These are phyloP conservation scores for Draba incana DNA, from an alignment of 345 rosid species.

Conservation along the genomic window DNA sequence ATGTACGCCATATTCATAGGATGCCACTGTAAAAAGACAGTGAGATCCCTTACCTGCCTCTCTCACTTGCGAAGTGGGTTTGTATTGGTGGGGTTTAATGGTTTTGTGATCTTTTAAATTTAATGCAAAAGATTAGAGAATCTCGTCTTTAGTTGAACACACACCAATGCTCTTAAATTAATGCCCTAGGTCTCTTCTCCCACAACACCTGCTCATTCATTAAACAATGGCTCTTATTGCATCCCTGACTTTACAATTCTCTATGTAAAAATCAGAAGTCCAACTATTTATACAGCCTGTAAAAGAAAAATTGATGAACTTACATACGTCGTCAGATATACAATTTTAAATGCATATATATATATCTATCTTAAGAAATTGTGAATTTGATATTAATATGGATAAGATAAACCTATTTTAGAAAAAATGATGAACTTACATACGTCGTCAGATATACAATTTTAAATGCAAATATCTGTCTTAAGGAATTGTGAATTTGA, in stretches of 20 bases:
- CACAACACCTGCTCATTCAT: conserved; percentile 16
- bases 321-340: too few relatives aligned
- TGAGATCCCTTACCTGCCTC: conserved; percentile 18
- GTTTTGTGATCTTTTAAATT: conserved; percentile 27
- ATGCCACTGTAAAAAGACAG: conserved; percentile 30
- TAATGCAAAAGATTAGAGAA: conserved; percentile 28
- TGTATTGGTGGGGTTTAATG: conserved; percentile 26
- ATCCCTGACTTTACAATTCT: conserved; percentile 7
- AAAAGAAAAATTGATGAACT: not conserved
- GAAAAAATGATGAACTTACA: too few relatives aligned
- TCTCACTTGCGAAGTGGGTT: conserved; percentile 16
- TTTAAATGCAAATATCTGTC: not conserved
- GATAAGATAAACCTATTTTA: too few relatives aligned
- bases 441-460: too few relatives aligned
- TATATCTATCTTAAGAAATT: not conserved
- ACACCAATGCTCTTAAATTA: conserved; percentile 22
- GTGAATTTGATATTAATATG: not conserved
- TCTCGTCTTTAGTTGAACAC: conserved; percentile 16
- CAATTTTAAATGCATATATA: not conserved
- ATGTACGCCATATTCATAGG: conserved; percentile 35
- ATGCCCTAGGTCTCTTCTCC: conserved; percentile 23
- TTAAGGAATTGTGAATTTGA: conserved; percentile 11
- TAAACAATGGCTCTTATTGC: conserved; percentile 22
- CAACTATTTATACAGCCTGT: conserved; percentile 21
- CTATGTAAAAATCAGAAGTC: not conserved